Base-by-base conservation (phyloP, 2,329 filamentous ascomycete genomes). In the Alternaria gansuensis region DNA sequence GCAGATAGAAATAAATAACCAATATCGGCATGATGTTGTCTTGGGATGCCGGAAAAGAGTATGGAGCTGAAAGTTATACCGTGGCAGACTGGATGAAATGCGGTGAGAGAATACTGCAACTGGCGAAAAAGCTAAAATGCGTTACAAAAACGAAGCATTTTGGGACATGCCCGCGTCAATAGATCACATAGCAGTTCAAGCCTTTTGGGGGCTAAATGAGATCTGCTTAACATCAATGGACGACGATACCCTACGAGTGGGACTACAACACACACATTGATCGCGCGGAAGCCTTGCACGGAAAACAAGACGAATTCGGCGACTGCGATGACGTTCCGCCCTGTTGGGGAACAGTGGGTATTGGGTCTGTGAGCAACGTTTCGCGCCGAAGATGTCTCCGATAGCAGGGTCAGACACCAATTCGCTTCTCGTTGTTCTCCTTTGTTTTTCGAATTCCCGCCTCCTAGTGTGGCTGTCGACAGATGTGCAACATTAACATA, bases 1-100 rank as follows among this genome's bases (percentile, higher is more conserved):
- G 65, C 2, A 62, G 62, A 29, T 68, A 69, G 36, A 67, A 68
- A n/a, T 45, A 34, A 14, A 64, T 17, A 10, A 60, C 52, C 3
- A 60, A 60, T n/a, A 59, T 17, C 8, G 64, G 13, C 64, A 67
- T 67, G n/a, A 28, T 58, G 57, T n/a, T 24, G 50, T 13, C 26
- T 17, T 9, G 23, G 24, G 29, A 21, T 33, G 49, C 10, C 29
- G 24, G 39, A 28, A 1, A 23, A 8, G 28, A 33, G 33, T 24
- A 10, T 21, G 14, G 26, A 17, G 5, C 21, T 4, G 46, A 33
- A 34, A 26, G 11, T 14, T 24, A 24, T 39, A 9, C 17, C 26
- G 43, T 14, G 11, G 21, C 24, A 14, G 10, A 14, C 37, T 24
- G 28, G 28, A 31, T 26, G 41, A 29, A 29, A 34, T 36, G 31